Base-by-base conservation (phyloP, 2,329 filamentous ascomycete species). In the Penicillium sclerotigenum region DNA sequence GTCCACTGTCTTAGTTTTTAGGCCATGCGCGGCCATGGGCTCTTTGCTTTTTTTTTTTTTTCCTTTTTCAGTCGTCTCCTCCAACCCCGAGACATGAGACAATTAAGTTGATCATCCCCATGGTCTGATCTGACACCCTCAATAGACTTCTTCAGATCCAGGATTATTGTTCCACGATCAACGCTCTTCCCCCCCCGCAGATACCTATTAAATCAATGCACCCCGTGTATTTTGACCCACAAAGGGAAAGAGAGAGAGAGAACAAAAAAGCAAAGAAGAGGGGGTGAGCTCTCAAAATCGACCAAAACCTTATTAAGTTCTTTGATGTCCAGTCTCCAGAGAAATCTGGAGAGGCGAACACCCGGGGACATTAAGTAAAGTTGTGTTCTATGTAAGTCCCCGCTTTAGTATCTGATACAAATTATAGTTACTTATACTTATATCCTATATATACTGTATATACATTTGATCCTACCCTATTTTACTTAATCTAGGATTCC, bases 291-390 rank as follows among this genome's bases (percentile, higher is more conserved):
- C 20, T 18, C 18, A n/a, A 52, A 52, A 16, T 34, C 29, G 38
- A 29, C 48, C 3, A 36, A 28, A 52, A 45, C 40, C 13, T 46
- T 37, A 48, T 14, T n/a, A 45, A 33, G 37, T 52, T n/a, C 13
- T 28, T 36, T 45, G 29, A 22, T 24, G 40, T 13, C 16, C 16
- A 36, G 16, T 29, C 26, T 46, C 18, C 18, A 29, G 18, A 26
- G 28, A 51, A 50, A 50, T 40, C 37, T 26, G 37, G 48, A 41
- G 36, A 41, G 8, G 36, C 47, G 36, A 42, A 50, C 47, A 40
- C 47, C 47, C n/a, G 47, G 36, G 26, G 28, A 28, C 9, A 20
- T 43, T 16, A 31, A 26, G 28, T 50, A 29, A 26, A 34, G 31
- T 47, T 22, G 13, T 24, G 38, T 41, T 24, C 14, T 24, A 14